A percentile compares a stretch with the other conserved stretches of the same genome.
Conservation (phyloP, 2,329 filamentous ascomycete species). For the Cercospora nicotianae region DNA sequence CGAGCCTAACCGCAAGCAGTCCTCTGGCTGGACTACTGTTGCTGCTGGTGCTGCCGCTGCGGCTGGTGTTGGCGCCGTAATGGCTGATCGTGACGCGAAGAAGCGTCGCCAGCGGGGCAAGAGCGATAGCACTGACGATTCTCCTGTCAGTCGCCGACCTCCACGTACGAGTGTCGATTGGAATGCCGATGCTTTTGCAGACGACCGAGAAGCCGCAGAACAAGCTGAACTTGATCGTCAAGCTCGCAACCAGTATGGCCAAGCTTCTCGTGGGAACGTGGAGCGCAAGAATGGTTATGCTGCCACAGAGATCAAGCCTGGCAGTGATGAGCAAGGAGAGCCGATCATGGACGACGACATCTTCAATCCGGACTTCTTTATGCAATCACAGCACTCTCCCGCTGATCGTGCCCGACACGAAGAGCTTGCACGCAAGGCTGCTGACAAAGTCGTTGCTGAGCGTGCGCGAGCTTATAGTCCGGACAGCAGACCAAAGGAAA, state of each 20-base stretch:
- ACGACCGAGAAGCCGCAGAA: conserved; percentile 10
- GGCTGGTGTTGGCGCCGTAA: conserved; percentile 34
- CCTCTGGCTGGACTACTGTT: conserved; percentile 40
- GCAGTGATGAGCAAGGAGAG: conserved; percentile 39
- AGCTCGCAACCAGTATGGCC: conserved; percentile 22
- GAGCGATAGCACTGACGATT: conserved; percentile 20
- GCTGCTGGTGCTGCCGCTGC: conserved; percentile 40
- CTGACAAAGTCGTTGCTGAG: conserved; percentile 46
- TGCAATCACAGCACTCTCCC: conserved; percentile 37
- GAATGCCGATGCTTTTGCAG: conserved; percentile 16
- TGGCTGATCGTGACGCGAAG: conserved; percentile 32
- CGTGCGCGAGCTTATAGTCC: conserved; percentile 44
- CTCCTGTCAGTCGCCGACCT: conserved; percentile 12
- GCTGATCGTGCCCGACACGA: conserved; percentile 30
- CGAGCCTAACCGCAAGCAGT: conserved; percentile 25
- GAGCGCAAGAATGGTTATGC: conserved; percentile 24
- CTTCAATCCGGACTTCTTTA: conserved; percentile 49
- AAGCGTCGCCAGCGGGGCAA: conserved; percentile 24
- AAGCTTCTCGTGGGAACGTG: conserved; percentile 11
- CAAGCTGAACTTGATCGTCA: conserved; percentile 17
- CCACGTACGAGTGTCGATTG: conserved; percentile 17
- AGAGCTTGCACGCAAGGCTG: conserved; percentile 37
- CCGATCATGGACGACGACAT: conserved; percentile 49
- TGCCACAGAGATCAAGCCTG: conserved; percentile 33
- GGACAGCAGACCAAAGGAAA: conserved; percentile 19